Evolutionary conservation across 2,329 filamentous ascomycete genomes (phyloP).

Genomic region (Sarocladium kiliense): DNA sequence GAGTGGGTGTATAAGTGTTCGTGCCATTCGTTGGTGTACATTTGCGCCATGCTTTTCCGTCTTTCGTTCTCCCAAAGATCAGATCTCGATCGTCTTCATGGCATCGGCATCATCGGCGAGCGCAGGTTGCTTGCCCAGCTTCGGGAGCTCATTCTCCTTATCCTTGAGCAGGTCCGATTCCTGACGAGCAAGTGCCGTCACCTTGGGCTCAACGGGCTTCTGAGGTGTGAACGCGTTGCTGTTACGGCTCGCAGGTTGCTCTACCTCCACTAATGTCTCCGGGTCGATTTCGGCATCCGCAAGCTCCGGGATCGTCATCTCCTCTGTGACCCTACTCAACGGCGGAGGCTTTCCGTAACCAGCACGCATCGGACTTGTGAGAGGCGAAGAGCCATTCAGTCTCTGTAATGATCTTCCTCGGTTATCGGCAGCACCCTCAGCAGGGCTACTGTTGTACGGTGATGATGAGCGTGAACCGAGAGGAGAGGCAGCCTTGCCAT

Average conservation of each 20-base stretch:
- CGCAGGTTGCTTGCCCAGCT: slow-evolving; percentile 37
- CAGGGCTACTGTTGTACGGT: slow-evolving; percentile 58
- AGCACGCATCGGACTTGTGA: slow-evolving; percentile 59
- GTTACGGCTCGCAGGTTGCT: slow-evolving; percentile 25
- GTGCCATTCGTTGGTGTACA: slow-evolving; percentile 12
- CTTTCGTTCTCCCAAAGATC: slow-evolving; percentile 9
- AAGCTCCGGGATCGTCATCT: slow-evolving; percentile 41
- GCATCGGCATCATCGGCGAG: slow-evolving; percentile 45
- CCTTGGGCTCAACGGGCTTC: slow-evolving; percentile 6
- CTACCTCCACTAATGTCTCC: slow-evolving; percentile 50
- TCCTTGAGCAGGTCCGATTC: slow-evolving; percentile 33
- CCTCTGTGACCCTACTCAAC: slow-evolving; percentile 70
- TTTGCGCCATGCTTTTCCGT: slow-evolving; percentile 4
- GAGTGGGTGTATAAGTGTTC: slow-evolving; percentile 10
- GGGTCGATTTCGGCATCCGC: slow-evolving; percentile 33
- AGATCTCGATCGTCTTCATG: slow-evolving; percentile 61
- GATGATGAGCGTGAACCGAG: slow-evolving; percentile 45
- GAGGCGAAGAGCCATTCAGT: slow-evolving; percentile 58
- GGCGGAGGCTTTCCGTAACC: slow-evolving; percentile 65
- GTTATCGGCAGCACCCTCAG: slow-evolving; percentile 51
- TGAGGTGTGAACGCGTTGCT: slow-evolving; percentile 35
- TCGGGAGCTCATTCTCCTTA: slow-evolving; percentile 29
- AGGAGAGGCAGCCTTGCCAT: slow-evolving; percentile 33
- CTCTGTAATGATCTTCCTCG: slow-evolving; percentile 70
- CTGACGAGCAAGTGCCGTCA: slow-evolving; percentile 25